Base-by-base conservation (phyloP, 2,329 filamentous ascomycete genomes). In the Aspergillus sp. region DNA sequence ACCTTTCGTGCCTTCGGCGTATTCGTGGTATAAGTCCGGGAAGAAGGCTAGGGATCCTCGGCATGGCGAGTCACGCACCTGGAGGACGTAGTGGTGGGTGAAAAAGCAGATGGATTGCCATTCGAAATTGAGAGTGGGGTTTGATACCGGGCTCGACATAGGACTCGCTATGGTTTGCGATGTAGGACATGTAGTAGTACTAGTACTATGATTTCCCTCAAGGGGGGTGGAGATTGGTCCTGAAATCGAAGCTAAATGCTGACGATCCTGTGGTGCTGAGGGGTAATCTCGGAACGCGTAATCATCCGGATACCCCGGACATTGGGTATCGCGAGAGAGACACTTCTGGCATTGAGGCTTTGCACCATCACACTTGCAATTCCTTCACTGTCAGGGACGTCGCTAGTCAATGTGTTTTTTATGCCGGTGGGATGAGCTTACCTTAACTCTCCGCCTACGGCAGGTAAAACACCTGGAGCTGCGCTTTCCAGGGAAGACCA, bases 401-500 rank as follows among this genome's bases (percentile, higher is more conserved):
- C 8, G 8, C 30, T 32, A 6, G 30, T 8, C 7, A 0, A 9
- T 28, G 19, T 39, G 30, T 41, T 9, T 3, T n/a, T 30, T 29
- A 29, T 29, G 40, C n/a, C 10, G n/a, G 28, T 5, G 8, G 19
- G 12, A 19, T 9, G 10, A 28, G 3, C 40, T 12, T 28, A 41
- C 40, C 40, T 41, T 41, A n/a, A 41, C 28, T 12, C 30, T 41
- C 29, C 40, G 40, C 40, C 28, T 41, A 30, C 40, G 40, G 28
- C 40, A 41, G 10, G 30, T 5, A 30, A 7, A 29, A 29, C 40
- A 41, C 10, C 40, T 28, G 9, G 27, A 29, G 6, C 40, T 41
- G 9, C 40, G 27, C 7, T 29, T 41, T 29, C 40, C 40, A 5
- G 40, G 40, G 6, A 41, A 7, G 73, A 77, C 52, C 73, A 76